Evolutionary conservation across 75 land plant species (phyloP), one percentile per base, ranked within the genome.

Genomic region (Cunninghamia lanceolata): DNA sequence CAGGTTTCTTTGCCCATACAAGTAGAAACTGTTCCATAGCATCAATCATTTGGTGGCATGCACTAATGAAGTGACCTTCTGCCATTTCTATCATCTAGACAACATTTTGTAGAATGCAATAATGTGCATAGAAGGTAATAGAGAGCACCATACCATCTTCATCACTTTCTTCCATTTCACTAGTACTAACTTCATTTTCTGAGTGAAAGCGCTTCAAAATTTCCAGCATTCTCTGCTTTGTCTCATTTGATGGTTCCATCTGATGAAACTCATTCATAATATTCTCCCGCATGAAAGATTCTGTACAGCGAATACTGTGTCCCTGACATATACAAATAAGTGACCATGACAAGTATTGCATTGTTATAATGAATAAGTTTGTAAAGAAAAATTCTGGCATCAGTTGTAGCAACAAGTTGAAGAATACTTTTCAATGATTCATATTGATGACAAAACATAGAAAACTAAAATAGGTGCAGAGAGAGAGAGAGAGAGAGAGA

Each of bases 281-380:
- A 93, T 97, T 97, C 36, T 97, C 99, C 43, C 92, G 89, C 92
- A 91, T 95, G 85, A 97, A 97, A 0, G 96, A 93, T 75, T 97
- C 99, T 39, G 98, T 94, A 90, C 99, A 97, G 15, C 94, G 92
- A 70, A 89, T 59, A 76, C 96, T 96, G 82, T 97, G 99, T 52
- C 90, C 85, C 99, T 96, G 92, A 74, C 73, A 87, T 10, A 81
- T 84, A 83, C 83, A 28, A 25, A 2, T 9, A 70, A 70, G 75
- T 73, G 14, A 10, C 35, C 34, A 63, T 50, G 25, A 85, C 75
- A 73, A 32, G 36, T 30, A 73, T 34, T 8, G 36, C 75, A 32
- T 32, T 73, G 34, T 3, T 4, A 73, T 34, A 32, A 32, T 2
- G 2, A 73, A 73, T 32, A 0, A 32, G 3, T 32, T 59, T 1